Percentiles rank a stretch among this genome's conserved stretches.
Conservation (phyloP, 169 alveolate genomes). For the Blepharisma undulans region DNA sequence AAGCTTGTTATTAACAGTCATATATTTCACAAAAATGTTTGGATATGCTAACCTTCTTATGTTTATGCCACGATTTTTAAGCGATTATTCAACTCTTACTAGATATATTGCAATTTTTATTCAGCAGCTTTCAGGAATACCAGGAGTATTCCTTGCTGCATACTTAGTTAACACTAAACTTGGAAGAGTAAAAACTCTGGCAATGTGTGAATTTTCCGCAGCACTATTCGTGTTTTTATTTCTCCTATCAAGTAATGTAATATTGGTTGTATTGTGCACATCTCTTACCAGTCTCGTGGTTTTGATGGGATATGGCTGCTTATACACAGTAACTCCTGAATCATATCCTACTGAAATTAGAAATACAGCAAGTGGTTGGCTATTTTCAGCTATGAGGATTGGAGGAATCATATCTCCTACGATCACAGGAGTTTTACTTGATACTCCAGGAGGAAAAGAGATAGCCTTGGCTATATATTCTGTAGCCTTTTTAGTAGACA, state of each 20-base stretch:
- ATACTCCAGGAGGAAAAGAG: not conserved
- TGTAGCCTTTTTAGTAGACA: not conserved
- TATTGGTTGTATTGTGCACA: not conserved
- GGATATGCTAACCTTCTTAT: not conserved
- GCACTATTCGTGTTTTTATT: not conserved
- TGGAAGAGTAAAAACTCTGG: constrained; percentile 16
- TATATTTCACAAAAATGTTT: not conserved
- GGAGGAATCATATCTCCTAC: not conserved
- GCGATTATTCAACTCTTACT: not conserved
- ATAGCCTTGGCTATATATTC: not conserved
- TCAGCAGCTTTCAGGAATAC: constrained; percentile 7
- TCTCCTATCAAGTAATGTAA: not conserved
- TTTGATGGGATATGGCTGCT: not conserved
- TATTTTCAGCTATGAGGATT: not conserved
- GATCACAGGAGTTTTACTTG: not conserved
- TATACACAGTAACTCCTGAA: constrained; percentile 25
- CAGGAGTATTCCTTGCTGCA: constrained; percentile 24
- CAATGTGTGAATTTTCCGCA: not conserved
- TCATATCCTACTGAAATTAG: constrained; percentile 22
- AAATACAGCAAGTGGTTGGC: not conserved
- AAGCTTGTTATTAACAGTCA: not conserved
- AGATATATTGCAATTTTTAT: not conserved
- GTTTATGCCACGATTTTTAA: not conserved
- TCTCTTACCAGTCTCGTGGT: not conserved
- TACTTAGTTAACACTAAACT: not conserved